Evolutionary conservation across 495 filamentous ascomycete species (phyloP).

Genomic region (Hyaloscypha finlandica): DNA sequence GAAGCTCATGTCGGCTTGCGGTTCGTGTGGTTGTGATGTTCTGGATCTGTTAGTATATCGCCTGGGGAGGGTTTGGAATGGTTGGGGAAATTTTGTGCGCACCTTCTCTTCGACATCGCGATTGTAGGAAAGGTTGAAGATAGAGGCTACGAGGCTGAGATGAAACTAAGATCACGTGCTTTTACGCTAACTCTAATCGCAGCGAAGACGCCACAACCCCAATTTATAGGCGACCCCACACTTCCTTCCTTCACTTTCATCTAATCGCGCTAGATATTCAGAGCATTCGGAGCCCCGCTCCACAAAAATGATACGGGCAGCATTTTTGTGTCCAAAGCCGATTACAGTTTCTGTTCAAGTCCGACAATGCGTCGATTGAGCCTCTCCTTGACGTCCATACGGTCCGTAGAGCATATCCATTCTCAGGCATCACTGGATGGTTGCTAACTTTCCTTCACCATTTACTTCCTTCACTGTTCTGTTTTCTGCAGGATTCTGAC

Average conservation of each 20-base stretch:
- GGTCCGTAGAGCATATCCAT: too few species aligned
- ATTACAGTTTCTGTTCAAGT: too few species aligned
- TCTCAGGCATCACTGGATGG: too few species aligned
- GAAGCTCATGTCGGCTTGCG: constrained; percentile 8
- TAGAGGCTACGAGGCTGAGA: not conserved
- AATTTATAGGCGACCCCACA: too few species aligned
- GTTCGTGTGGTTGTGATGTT: constrained; percentile 1
- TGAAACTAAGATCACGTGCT: not conserved
- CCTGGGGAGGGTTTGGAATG: not conserved
- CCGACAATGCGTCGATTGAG: too few species aligned
- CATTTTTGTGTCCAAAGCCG: too few species aligned
- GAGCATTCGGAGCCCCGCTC: too few species aligned
- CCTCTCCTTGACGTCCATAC: too few species aligned
- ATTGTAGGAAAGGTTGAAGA: not conserved
- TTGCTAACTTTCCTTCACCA: not conserved
- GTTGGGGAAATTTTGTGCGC: not conserved
- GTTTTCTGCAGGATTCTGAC: too few species aligned
- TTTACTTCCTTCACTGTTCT: not conserved
- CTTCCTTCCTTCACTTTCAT: too few species aligned
- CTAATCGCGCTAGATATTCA: too few species aligned
- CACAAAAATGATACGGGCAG: too few species aligned
- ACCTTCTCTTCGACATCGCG: constrained; percentile 18
- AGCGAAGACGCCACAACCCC: not conserved
- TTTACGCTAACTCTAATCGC: not conserved
- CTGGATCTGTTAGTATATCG: constrained; percentile 1